A percentile compares a stretch with the other conserved stretches of the same genome.
phyloP scores from a whole-genome alignment of 352 stramenopile genomes.

The Pythium monospermum region DNA sequence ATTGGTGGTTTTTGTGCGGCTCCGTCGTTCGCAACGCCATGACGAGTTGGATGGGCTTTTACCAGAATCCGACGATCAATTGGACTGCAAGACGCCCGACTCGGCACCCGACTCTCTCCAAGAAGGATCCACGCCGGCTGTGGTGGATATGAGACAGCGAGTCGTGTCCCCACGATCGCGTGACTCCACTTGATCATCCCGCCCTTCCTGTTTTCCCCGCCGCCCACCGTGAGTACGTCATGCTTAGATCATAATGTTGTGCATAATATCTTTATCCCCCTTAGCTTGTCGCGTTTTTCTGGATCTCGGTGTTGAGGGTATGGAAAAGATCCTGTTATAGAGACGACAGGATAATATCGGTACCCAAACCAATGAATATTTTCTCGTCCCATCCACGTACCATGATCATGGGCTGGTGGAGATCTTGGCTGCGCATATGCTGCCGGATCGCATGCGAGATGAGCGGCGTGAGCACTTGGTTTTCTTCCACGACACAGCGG shows the following conservation, averaged over 20 bases:
- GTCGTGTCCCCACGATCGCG: constrained; percentile 14
- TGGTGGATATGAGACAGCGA: constrained; percentile 19
- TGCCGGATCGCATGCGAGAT: constrained; percentile 44
- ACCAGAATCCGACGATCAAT: neutral
- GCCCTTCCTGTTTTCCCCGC: too few relatives aligned
- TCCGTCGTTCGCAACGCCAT: constrained; percentile 11
- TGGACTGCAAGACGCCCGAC: constrained; percentile 12
- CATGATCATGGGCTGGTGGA: constrained; percentile 36
- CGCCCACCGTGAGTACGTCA: too few relatives aligned
- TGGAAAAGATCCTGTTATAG: constrained; percentile 5
- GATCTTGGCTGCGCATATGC: constrained; percentile 36
- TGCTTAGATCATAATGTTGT: too few relatives aligned
- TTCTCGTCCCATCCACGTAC: constrained; percentile 29
- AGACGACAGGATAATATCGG: too few relatives aligned
- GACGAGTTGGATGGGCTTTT: constrained; percentile 36
- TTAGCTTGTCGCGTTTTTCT: too few relatives aligned
- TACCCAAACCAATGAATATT: neutral
- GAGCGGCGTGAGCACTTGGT: constrained; percentile 60
- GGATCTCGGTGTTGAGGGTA: neutral
- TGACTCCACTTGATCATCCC: too few relatives aligned
- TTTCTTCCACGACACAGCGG: constrained; percentile 57
- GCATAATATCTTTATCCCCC: too few relatives aligned
- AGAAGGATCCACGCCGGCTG: neutral
- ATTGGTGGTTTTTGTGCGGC: constrained; percentile 42
- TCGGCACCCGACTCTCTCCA: neutral